Conservation (phyloP, 805 yeast genomes). For the Starmerella cellae region DNA sequence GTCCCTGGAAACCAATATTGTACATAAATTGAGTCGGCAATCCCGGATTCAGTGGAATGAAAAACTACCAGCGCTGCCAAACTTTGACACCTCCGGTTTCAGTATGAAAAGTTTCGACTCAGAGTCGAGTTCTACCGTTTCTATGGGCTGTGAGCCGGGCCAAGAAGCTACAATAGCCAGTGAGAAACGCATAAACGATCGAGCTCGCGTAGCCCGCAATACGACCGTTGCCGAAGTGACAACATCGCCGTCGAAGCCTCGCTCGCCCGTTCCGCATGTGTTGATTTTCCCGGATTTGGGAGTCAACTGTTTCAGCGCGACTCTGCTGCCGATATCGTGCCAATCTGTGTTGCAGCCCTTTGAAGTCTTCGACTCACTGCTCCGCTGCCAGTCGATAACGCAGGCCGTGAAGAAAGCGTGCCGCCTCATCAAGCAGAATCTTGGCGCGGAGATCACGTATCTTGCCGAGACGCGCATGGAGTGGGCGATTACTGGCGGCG, state of each 20-base stretch:
- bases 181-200: too few species aligned
- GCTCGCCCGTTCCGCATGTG: not conserved
- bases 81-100: not conserved
- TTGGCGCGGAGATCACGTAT: conserved; percentile 22
- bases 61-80: not conserved
- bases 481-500: not conserved
- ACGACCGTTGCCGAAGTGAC: too few species aligned
- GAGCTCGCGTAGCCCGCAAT: too few species aligned
- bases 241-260: not conserved
- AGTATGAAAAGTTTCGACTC: not conserved
- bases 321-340: conserved; percentile 3
- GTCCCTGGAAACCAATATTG: conserved; percentile 3
- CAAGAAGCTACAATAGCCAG: too few species aligned
- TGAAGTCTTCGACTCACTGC: conserved; percentile 21
- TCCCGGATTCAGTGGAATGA: conserved; percentile 10
- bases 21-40: not conserved
- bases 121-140: not conserved
- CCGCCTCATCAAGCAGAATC: conserved; percentile 18
- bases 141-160: too few species aligned
- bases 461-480: conserved; percentile 20
- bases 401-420: conserved; percentile 24
- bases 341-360: conserved; percentile 20
- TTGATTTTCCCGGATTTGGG: not conserved
- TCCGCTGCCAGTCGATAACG: conserved; percentile 16
- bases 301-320: not conserved